Conservation (phyloP, 1,284 basidiomycete genomes). For the Bjerkandera adusta region DNA sequence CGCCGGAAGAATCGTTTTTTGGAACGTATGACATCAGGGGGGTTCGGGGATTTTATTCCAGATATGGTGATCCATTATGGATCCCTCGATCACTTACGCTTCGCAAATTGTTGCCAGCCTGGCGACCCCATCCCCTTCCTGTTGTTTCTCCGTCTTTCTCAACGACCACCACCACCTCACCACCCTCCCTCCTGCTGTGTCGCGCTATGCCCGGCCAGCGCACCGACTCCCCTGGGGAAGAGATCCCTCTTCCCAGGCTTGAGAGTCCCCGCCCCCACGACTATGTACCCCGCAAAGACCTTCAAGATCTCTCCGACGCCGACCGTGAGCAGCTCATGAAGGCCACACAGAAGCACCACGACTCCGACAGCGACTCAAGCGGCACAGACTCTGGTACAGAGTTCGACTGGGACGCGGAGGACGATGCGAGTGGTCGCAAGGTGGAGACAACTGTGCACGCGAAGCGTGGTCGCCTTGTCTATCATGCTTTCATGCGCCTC, state of each 20-base stretch:
- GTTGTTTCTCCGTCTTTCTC: background rate
- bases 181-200: background rate
- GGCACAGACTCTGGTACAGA: slow-evolving; percentile 65
- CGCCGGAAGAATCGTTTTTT: too few species aligned
- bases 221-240: slow-evolving; percentile 11
- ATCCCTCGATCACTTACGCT: background rate
- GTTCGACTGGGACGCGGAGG: slow-evolving; percentile 67
- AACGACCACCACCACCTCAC: background rate
- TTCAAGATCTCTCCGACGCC: slow-evolving; percentile 12
- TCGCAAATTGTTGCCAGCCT: background rate
- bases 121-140: background rate
- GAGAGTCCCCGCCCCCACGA: slow-evolving; percentile 13
- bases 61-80: background rate
- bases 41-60: background rate
- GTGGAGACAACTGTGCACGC: slow-evolving; percentile 34
- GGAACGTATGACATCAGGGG: too few species aligned
- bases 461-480: slow-evolving; percentile 55
- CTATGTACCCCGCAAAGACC: slow-evolving; percentile 12
- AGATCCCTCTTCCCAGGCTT: slow-evolving; percentile 15
- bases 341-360: slow-evolving; percentile 23
- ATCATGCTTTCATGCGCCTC: slow-evolving; percentile 67
- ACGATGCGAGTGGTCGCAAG: slow-evolving; percentile 36
- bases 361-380: slow-evolving; percentile 48
- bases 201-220: background rate
- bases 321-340: slow-evolving; percentile 24